A percentile compares a stretch with the other conserved stretches of the same genome.
These are phyloP conservation scores for Persicaria maculosa DNA, from an alignment of 148 eudicot species.

Conservation along the genomic window DNA sequence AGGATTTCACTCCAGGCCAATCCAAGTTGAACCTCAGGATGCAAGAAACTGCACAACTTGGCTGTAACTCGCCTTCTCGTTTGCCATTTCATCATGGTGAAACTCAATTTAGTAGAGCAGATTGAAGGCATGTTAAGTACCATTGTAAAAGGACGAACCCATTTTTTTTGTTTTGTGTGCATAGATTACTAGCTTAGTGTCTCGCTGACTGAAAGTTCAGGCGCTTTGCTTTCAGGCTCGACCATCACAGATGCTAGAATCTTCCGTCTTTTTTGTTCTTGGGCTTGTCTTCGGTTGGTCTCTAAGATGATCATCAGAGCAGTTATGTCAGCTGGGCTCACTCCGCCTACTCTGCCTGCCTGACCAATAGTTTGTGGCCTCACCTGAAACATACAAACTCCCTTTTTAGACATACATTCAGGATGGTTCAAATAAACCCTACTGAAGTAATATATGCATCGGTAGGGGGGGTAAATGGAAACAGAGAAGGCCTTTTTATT, in stretches of 20 bases:
- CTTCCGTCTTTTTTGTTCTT: conserved; percentile 40
- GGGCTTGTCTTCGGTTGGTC: conserved; percentile 60
- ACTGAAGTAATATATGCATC: neutral
- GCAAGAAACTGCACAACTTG: neutral
- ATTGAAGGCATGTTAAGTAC: neutral
- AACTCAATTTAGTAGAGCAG: neutral
- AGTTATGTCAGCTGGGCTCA: conserved; percentile 93
- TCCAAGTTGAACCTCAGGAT: neutral
- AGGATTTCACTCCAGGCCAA: neutral
- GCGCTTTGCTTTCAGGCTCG: conserved; percentile 32
- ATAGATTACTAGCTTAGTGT: conserved; percentile 21
- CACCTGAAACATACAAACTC: conserved; percentile 36
- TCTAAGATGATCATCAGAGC: conserved; percentile 82
- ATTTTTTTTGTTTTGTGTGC: neutral
- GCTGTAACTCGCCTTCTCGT: neutral
- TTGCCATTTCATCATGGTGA: neutral
- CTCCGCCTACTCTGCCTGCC: conserved; percentile 96
- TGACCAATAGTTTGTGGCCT: conserved; percentile 96
- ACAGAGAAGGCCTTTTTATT: neutral
- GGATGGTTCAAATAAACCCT: neutral
- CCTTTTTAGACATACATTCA: neutral
- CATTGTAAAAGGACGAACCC: neutral
- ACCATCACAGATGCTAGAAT: conserved; percentile 31
- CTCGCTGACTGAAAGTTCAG: conserved; percentile 30
- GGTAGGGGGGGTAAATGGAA: too few species aligned